phyloP scores from a whole-genome alignment of 2,329 filamentous ascomycete species.

The Colletotrichum sansevieriae region DNA sequence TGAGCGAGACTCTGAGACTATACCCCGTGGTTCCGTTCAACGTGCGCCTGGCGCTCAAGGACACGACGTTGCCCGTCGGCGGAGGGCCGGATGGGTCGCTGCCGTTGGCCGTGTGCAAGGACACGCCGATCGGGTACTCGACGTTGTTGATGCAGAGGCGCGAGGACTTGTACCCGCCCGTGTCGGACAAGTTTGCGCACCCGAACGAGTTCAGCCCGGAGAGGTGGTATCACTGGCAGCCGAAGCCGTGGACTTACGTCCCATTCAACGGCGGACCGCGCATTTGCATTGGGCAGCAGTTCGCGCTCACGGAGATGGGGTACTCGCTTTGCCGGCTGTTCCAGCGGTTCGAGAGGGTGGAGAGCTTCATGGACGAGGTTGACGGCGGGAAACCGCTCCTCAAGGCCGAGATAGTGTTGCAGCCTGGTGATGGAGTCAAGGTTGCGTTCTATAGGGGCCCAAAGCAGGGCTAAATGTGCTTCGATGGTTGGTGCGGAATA shows the following conservation, averaged over 20 bases:
- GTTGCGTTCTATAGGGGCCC: conserved; percentile 67
- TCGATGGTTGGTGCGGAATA: neutral
- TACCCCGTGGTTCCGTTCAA: conserved; percentile 87
- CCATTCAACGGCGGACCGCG: conserved; percentile 82
- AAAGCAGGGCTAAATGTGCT: conserved; percentile 38
- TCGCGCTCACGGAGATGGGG: conserved; percentile 81
- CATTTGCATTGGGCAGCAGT: conserved; percentile 85
- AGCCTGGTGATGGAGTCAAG: conserved; percentile 69
- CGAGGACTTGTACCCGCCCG: conserved; percentile 69
- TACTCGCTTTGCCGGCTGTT: conserved; percentile 81
- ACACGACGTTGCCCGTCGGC: conserved; percentile 81
- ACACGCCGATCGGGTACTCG: conserved; percentile 75
- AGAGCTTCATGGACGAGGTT: conserved; percentile 67
- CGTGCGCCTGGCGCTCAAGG: conserved; percentile 76
- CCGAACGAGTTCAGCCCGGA: conserved; percentile 72
- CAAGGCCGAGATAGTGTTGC: conserved; percentile 71
- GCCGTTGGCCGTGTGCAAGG: conserved; percentile 76
- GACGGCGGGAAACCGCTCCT: conserved; percentile 67
- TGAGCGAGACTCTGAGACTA: conserved; percentile 83
- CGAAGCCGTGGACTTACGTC: conserved; percentile 77
- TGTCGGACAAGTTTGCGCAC: conserved; percentile 59
- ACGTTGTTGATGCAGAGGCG: conserved; percentile 81
- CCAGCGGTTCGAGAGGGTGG: conserved; percentile 76
- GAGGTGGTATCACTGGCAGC: conserved; percentile 74
- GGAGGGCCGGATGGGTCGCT: conserved; percentile 73